phyloP scores from a whole-genome alignment of 2,329 filamentous ascomycete genomes.

The Fusarium sp. region DNA sequence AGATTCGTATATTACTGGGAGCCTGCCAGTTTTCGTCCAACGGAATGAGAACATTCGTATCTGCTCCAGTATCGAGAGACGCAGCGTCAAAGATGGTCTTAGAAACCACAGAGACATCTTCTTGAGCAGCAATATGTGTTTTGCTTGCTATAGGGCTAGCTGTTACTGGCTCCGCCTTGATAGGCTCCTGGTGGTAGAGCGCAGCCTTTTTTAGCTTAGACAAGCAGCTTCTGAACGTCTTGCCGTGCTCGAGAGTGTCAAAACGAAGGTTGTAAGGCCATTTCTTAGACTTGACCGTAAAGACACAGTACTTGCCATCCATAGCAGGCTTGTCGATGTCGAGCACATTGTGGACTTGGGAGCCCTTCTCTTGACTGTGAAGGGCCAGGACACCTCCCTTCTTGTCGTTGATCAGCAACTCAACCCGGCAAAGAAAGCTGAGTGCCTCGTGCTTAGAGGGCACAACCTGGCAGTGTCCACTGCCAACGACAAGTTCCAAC shows the following conservation, averaged over 20 bases:
- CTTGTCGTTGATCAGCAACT: constrained; percentile 18
- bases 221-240: constrained; percentile 27
- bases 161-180: not conserved
- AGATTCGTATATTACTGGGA: constrained; percentile 5
- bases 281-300: constrained; percentile 16
- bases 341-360: constrained; percentile 34
- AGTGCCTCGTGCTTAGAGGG: constrained; percentile 14
- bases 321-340: constrained; percentile 36
- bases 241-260: constrained; percentile 15
- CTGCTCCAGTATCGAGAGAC: not conserved
- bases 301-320: constrained; percentile 38
- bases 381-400: constrained; percentile 21
- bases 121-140: not conserved
- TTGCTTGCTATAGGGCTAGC: not conserved
- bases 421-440: constrained; percentile 31
- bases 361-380: constrained; percentile 12
- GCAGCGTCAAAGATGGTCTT: not conserved
- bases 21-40: constrained; percentile 17
- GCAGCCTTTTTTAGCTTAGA: constrained; percentile 18
- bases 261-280: constrained; percentile 38
- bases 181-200: not conserved
- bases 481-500: constrained; percentile 31
- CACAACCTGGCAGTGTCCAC: constrained; percentile 33
- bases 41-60: constrained; percentile 11
- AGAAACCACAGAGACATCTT: not conserved